Evolutionary conservation across 2,329 filamentous ascomycete species (phyloP).

Genomic region (Ophiostoma ulmi): DNA sequence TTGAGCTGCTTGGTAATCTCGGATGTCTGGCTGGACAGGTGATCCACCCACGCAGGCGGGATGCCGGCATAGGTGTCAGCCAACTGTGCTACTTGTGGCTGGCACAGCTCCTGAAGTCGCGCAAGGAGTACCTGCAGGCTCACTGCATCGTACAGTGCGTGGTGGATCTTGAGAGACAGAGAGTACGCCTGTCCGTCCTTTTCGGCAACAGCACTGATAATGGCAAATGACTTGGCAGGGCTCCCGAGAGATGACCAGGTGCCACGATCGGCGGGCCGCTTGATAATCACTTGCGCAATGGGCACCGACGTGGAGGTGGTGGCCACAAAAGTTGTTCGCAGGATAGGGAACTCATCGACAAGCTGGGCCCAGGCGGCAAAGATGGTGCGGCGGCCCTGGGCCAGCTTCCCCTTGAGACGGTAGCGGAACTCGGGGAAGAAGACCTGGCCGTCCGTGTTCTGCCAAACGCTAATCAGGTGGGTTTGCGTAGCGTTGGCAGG

Average conservation of each 20-base stretch:
- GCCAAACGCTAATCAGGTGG: constrained; percentile 76
- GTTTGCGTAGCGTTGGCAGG: constrained; percentile 72
- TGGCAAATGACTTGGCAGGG: constrained; percentile 1
- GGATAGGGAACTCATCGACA: constrained; percentile 52
- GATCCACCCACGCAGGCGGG: constrained; percentile 30
- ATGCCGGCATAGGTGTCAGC: neutral
- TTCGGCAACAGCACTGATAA: constrained; percentile 13
- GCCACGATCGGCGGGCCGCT: constrained; percentile 26
- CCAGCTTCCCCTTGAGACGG: constrained; percentile 34
- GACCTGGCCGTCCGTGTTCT: constrained; percentile 57
- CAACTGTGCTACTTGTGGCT: too few relatives aligned
- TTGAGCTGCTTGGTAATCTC: constrained; percentile 15
- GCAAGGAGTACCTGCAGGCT: constrained; percentile 63
- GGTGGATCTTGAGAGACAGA: constrained; percentile 63
- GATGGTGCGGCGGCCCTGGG: constrained; percentile 37
- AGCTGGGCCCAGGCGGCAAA: constrained; percentile 58
- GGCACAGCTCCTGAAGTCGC: constrained; percentile 33
- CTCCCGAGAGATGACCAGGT: constrained; percentile 21
- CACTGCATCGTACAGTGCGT: constrained; percentile 82
- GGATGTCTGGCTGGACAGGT: constrained; percentile 25
- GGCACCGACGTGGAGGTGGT: constrained; percentile 40
- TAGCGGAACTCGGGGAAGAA: constrained; percentile 74
- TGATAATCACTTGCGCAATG: constrained; percentile 59
- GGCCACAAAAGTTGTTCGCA: constrained; percentile 52
- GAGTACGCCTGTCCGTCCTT: neutral